Base-by-base conservation (phyloP, 2,329 filamentous ascomycete genomes). In the Xylariales sp. region DNA sequence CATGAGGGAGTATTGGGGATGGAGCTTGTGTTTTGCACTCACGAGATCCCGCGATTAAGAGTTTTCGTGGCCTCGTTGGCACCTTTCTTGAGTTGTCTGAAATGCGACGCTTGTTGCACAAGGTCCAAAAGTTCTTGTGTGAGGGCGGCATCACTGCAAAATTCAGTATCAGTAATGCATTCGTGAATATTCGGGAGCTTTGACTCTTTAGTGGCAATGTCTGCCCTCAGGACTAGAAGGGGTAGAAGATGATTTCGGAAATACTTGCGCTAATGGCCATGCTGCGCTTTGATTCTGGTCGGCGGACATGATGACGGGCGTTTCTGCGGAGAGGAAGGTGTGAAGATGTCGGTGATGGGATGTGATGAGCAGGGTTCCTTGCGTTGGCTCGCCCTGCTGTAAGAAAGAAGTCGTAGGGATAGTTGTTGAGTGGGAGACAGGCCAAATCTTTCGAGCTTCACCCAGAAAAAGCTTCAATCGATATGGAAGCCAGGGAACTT, bases 21-120 rank as follows among this genome's bases (percentile, higher is more conserved):
- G n/a, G n/a, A n/a, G n/a, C n/a, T n/a, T n/a, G n/a, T n/a, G n/a
- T n/a, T n/a, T n/a, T n/a, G n/a, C n/a, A n/a, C n/a, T n/a, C n/a
- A n/a, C 8, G 24, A 27, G 24, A 27, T 27, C 8, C 24, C 24
- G n/a, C 24, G 24, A 73, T 93, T 94, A 38, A 95, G 76, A 1
- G 88, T 86, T 76, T 95, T 95, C 61, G 88, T 95, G 27, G 69
- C 73, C 64, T 88, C 85, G 76, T 90, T 91, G 62, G 86, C 87
- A 48, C 88, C 87, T 75, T 93, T 94, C 76, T 93, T 93, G 52
- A 90, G 69, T 74, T 93, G 87, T 38, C 82, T 76, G 59, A 78
- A 74, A 69, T 85, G 71, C 32, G 68, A 71, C 42, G 71, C 81
- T 58, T 86, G 82, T 70, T 91, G 86, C 48, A 90, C 75, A 42